Evolutionary conservation across 352 stramenopile species (phyloP).

Genomic region (Globisporangium canariense): DNA sequence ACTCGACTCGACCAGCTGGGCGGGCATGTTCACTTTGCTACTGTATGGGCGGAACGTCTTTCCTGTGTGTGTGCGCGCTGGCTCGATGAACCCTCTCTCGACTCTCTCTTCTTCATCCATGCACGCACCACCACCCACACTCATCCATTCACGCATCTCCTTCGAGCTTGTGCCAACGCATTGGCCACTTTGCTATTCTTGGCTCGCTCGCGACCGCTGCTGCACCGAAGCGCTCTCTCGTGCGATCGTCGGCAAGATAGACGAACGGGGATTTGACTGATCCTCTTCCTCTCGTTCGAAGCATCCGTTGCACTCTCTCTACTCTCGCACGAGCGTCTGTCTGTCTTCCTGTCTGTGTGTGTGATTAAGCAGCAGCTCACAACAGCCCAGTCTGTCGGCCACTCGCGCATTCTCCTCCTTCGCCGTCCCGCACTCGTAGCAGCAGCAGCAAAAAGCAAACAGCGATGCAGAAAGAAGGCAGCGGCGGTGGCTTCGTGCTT

Average conservation of each 20-base stretch:
- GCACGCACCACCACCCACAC: neutral
- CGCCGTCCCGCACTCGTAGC: too few species aligned
- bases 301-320: slow-evolving; percentile 1
- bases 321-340: neutral
- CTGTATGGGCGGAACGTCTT: neutral
- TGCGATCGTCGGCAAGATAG: slow-evolving; percentile 1
- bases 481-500: slow-evolving; percentile 28
- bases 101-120: neutral
- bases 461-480: slow-evolving; percentile 15
- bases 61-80: neutral
- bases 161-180: too few species aligned
- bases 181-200: neutral
- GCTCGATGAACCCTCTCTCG: neutral
- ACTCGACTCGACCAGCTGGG: neutral
- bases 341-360: too few species aligned
- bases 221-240: neutral
- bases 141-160: neutral
- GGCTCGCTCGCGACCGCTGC: neutral
- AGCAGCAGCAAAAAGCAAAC: neutral
- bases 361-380: neutral
- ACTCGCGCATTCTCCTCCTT: slow-evolving; percentile 2
- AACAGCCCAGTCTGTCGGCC: neutral
- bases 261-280: slow-evolving; percentile 12
- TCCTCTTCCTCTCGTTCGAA: slow-evolving; percentile 8
- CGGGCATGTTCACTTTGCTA: neutral